Percentiles rank a stretch among this genome's conserved stretches.
Conservation (phyloP, 305 asterid genomes). For the Solanum hybrid region DNA sequence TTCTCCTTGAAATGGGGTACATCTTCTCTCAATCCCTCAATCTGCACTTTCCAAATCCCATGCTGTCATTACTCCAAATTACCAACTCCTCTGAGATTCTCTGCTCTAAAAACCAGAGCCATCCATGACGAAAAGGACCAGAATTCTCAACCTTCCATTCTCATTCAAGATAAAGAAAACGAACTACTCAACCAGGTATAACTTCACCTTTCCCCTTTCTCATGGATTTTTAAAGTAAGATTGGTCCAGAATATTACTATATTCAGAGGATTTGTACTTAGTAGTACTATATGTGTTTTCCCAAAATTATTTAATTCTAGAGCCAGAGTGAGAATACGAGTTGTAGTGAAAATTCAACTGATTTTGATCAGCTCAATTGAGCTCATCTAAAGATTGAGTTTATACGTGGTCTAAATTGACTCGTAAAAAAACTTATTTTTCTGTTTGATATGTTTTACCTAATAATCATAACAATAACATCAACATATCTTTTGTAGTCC, state of each 20-base stretch:
- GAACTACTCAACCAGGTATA: conserved; percentile 31
- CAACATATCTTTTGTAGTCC: neutral
- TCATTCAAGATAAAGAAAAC: conserved; percentile 21
- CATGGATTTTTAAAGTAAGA: neutral
- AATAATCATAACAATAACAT: too few species aligned
- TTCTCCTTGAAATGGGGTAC: conserved; percentile 8
- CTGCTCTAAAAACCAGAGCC: conserved; percentile 21
- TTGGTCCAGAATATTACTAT: neutral
- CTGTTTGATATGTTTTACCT: neutral
- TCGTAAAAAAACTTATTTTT: too few species aligned
- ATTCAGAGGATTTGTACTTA: neutral
- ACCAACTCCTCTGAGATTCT: conserved; percentile 9
- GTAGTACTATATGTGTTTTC: neutral
- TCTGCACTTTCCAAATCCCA: neutral
- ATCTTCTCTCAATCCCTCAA: conserved; percentile 14
- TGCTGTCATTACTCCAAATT: conserved; percentile 2
- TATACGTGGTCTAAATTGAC: neutral
- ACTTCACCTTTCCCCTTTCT: neutral
- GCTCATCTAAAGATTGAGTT: neutral
- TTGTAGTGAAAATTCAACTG: neutral
- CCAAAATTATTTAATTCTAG: neutral
- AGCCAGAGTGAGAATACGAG: neutral
- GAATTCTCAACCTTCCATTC: conserved; percentile 22
- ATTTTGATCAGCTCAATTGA: neutral
- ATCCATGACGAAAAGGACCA: conserved; percentile 30